phyloP scores from a whole-genome alignment of 176 grass and related monocot genomes.

The Oryza officinalis region DNA sequence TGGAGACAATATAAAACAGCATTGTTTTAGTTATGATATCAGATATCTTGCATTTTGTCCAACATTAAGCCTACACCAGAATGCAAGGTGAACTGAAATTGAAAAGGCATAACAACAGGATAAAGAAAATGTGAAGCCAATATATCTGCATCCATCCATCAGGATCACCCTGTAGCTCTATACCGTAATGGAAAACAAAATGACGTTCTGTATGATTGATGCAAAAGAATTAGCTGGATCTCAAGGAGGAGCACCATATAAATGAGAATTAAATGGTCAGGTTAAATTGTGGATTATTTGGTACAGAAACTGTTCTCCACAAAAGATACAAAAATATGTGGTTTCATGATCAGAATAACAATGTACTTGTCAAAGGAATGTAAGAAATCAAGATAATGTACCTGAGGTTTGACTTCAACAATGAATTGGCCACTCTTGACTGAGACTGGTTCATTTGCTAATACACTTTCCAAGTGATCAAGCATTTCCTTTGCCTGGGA shows the following conservation, averaged over 20 bases:
- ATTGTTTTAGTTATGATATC: background rate
- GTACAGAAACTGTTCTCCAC: background rate
- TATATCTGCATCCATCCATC: background rate
- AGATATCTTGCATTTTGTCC: background rate
- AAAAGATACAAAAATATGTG: background rate
- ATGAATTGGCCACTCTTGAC: conserved; percentile 89
- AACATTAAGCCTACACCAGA: background rate
- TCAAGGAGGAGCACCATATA: background rate
- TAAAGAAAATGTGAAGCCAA: background rate
- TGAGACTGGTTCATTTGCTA: conserved; percentile 70
- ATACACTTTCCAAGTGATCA: conserved; percentile 80
- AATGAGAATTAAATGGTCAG: background rate
- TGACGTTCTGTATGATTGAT: background rate
- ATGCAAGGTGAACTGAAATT: background rate
- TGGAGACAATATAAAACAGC: background rate
- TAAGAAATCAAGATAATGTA: conserved; percentile 26
- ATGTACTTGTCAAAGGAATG: background rate
- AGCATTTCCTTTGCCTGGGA: conserved; percentile 84
- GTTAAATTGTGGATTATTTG: background rate
- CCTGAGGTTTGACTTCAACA: conserved; percentile 94
- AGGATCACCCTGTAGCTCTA: background rate
- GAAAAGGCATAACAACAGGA: background rate
- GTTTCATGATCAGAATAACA: background rate
- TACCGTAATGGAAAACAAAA: background rate
- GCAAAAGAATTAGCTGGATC: background rate